Percentiles rank a stretch among this genome's conserved stretches.
phyloP scores from a whole-genome alignment of 176 grass and related monocot species.

The Dendrocalamus sinicus region DNA sequence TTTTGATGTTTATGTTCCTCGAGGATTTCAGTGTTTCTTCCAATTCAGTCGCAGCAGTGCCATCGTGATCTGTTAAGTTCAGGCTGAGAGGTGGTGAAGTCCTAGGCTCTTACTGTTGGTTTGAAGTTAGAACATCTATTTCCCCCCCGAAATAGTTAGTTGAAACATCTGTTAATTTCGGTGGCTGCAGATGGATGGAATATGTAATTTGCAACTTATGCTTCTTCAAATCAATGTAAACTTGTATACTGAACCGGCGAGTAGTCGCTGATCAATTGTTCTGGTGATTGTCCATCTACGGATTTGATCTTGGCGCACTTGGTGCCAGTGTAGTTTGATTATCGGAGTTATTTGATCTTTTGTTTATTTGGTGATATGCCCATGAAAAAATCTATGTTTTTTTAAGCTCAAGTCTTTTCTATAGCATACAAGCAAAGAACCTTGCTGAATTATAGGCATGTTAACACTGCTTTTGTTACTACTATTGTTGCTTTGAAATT shows the following conservation, averaged over 20 bases:
- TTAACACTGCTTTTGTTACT: background rate
- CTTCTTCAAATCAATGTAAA: background rate
- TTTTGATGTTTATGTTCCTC: background rate
- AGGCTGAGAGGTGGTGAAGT: background rate
- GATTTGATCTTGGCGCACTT: background rate
- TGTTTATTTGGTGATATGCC: background rate
- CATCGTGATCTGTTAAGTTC: background rate
- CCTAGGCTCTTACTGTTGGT: background rate
- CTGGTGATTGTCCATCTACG: background rate
- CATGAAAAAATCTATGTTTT: background rate
- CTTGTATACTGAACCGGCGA: background rate
- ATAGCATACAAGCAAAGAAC: background rate
- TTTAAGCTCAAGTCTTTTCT: background rate
- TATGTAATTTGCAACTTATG: slow-evolving; percentile 2
- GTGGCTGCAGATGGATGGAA: background rate
- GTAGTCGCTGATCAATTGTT: background rate
- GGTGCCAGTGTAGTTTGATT: background rate
- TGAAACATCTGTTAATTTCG: background rate
- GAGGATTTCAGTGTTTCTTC: background rate
- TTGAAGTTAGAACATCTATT: background rate
- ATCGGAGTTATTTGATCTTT: background rate
- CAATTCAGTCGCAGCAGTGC: background rate
- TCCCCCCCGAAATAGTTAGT: too few species aligned
- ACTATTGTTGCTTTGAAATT: background rate
- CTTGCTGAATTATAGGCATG: background rate